Conservation (phyloP, 768 basidiomycete genomes). For the Naganishia onofrii region DNA sequence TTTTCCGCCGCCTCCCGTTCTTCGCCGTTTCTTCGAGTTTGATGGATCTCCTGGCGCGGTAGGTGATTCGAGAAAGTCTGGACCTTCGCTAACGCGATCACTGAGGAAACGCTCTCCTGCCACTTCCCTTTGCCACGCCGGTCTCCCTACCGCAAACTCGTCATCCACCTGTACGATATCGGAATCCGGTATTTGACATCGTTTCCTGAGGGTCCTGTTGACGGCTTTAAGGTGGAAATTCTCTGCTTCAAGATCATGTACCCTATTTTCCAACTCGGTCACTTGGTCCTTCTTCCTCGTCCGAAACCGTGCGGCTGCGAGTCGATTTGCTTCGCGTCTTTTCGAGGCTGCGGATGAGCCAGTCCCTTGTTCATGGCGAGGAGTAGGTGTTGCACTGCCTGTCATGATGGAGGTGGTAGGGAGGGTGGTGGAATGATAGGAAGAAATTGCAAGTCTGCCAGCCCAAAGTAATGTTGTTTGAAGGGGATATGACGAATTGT, state of each 20-base stretch:
- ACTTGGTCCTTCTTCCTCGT: constrained; percentile 51
- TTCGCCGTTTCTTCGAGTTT: not conserved
- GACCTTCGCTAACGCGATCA: constrained; percentile 14
- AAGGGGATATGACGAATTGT: not conserved
- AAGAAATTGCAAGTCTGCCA: too few relatives aligned
- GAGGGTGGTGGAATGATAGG: not conserved
- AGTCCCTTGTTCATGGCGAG: not conserved
- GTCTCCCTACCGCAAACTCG: constrained; percentile 13
- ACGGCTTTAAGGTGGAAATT: constrained; percentile 29
- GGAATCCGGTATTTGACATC: not conserved
- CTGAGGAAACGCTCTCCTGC: constrained; percentile 16
- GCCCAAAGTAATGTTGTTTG: too few relatives aligned
- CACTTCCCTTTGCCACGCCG: constrained; percentile 20
- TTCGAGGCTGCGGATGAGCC: constrained; percentile 30
- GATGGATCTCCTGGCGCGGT: not conserved
- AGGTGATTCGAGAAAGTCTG: not conserved
- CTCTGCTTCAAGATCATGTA: constrained; percentile 43
- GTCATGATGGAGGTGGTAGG: not conserved
- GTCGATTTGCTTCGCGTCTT: constrained; percentile 48
- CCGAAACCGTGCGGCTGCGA: constrained; percentile 49
- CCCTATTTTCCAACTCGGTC: constrained; percentile 44
- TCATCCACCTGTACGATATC: constrained; percentile 14
- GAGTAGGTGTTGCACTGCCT: constrained; percentile 10
- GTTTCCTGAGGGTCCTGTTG: constrained; percentile 20
- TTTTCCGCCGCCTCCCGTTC: not conserved